Percentiles rank a stretch among this genome's conserved stretches.
These are phyloP conservation scores for Myxozyma udenii DNA, from an alignment of 805 yeast species.

Conservation along the genomic window DNA sequence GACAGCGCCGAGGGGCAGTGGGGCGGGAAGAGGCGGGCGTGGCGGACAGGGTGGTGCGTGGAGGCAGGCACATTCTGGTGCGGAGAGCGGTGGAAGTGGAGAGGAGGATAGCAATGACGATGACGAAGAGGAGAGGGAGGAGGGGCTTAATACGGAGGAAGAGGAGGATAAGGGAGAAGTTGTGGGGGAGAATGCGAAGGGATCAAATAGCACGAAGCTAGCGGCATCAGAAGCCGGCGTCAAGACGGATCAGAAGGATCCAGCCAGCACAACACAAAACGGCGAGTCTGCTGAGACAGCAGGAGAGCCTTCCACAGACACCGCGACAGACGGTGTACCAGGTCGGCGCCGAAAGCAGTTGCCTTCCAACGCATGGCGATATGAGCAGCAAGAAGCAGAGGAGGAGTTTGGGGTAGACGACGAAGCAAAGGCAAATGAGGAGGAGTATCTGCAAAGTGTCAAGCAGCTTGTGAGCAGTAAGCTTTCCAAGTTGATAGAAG, in stretches of 20 bases:
- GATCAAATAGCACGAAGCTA: background rate
- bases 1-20: background rate
- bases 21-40: background rate
- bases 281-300: background rate
- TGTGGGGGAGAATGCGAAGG: background rate
- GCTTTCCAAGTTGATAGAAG: conserved; percentile 16
- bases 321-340: conserved; percentile 3
- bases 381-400: conserved; percentile 18
- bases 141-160: background rate
- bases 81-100: background rate
- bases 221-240: background rate
- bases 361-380: conserved; percentile 30
- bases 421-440: conserved; percentile 1
- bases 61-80: conserved; percentile 1
- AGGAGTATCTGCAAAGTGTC: conserved; percentile 9
- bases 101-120: conserved; percentile 1
- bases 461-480: conserved; percentile 13
- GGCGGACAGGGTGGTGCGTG: conserved; percentile 3
- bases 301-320: background rate
- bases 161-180: background rate
- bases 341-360: conserved; percentile 5
- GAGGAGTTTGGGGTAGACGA: conserved; percentile 6
- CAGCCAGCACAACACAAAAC: background rate
- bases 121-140: background rate
- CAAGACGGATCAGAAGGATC: no score